These are phyloP conservation scores for Trichoderma cornu-damae DNA, from an alignment of 2,329 filamentous ascomycete genomes.

Conservation along the genomic window DNA sequence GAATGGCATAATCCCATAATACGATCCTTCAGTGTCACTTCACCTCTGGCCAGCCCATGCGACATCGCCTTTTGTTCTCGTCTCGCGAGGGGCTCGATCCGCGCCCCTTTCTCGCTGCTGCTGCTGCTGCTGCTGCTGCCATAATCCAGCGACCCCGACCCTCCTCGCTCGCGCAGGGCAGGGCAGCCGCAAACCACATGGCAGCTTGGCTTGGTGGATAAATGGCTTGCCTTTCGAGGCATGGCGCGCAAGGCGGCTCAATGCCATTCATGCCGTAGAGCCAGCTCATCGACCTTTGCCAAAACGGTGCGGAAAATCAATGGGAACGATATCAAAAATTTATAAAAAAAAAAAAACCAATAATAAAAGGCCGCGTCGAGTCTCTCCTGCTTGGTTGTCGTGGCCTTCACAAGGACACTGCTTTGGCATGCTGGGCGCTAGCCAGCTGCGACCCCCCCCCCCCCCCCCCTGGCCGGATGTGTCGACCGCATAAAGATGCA, in stretches of 20 bases:
- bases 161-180: too few relatives aligned
- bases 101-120: background rate
- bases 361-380: background rate
- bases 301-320: background rate
- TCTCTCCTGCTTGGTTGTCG: constrained; percentile 1
- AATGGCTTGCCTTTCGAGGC: background rate
- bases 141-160: too few relatives aligned
- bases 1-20: background rate
- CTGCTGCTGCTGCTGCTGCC: too few relatives aligned
- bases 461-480: constrained; percentile 15
- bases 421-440: constrained; percentile 7
- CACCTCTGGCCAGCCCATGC: background rate
- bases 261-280: constrained; percentile 7
- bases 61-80: background rate
- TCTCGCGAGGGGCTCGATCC: background rate
- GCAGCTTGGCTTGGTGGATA: background rate
- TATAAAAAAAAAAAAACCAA: too few relatives aligned
- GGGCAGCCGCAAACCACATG: background rate
- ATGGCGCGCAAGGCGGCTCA: background rate
- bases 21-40: constrained; percentile 10
- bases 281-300: background rate
- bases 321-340: too few relatives aligned
- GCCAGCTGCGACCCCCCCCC: background rate
- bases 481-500: constrained; percentile 14
- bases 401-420: background rate